Conservation (phyloP, 179 eudicot species). For the Corrigiola litoralis region DNA sequence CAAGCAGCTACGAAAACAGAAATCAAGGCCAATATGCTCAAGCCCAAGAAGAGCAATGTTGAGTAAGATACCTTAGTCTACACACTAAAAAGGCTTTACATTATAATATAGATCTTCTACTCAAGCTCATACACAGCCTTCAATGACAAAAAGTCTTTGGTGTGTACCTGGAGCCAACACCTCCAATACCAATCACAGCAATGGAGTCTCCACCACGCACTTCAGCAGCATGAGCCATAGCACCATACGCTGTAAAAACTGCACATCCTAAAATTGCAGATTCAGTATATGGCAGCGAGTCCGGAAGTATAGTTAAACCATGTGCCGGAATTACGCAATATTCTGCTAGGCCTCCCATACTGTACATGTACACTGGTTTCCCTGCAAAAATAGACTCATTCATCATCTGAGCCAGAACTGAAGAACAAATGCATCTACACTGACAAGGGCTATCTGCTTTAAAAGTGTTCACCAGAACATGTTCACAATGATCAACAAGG, state of each 20-base stretch:
- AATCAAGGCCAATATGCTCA: too few species aligned
- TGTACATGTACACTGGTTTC: conserved; percentile 97
- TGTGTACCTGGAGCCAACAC: conserved; percentile 95
- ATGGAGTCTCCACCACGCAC: conserved; percentile 89
- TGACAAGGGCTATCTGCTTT: too few species aligned
- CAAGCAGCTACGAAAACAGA: too few species aligned
- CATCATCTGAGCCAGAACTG: neutral
- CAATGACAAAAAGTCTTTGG: neutral
- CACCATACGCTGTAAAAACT: conserved; percentile 98
- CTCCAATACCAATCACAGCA: conserved; percentile 97
- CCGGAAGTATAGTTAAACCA: conserved; percentile 68
- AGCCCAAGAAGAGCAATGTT: too few species aligned
- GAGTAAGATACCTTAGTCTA: neutral
- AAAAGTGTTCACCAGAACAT: too few species aligned
- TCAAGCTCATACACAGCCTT: neutral
- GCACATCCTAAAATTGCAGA: conserved; percentile 98
- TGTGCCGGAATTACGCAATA: conserved; percentile 91
- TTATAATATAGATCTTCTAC: neutral
- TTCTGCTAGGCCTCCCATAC: conserved; percentile 99
- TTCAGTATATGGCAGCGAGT: conserved; percentile 87
- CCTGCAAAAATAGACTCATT: conserved; percentile 32
- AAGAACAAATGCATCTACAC: neutral
- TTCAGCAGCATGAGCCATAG: conserved; percentile 98
- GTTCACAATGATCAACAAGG: too few species aligned
- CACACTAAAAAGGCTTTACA: neutral